A percentile compares a stretch with the other conserved stretches of the same genome.
These are phyloP conservation scores for Litchi chinensis DNA, from an alignment of 345 rosid genomes.

Conservation along the genomic window DNA sequence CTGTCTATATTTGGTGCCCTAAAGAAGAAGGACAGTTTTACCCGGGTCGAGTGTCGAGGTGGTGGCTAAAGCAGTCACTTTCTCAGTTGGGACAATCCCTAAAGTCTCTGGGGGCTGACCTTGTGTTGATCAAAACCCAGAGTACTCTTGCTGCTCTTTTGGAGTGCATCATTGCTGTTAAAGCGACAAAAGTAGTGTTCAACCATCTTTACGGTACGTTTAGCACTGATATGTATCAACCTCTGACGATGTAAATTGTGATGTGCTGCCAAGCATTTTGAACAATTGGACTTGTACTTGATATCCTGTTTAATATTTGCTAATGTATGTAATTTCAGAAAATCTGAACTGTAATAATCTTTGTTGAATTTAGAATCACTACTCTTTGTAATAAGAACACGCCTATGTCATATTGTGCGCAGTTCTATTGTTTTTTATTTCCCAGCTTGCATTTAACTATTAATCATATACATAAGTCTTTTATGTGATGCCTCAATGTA, in stretches of 20 bases:
- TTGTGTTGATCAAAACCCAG: slow-evolving; percentile 62
- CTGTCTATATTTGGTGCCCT: slow-evolving; percentile 93
- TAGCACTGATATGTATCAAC: slow-evolving; percentile 3
- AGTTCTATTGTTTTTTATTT: background rate
- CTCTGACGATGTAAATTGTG: background rate
- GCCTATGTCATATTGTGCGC: background rate
- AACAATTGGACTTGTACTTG: background rate
- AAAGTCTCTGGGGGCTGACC: slow-evolving; percentile 77
- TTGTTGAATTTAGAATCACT: slow-evolving; percentile 4
- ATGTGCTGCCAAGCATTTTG: slow-evolving; percentile 18
- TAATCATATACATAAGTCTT: background rate
- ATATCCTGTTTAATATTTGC: background rate
- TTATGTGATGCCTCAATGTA: background rate
- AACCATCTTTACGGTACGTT: slow-evolving; percentile 85
- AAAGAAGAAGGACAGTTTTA: slow-evolving; percentile 86
- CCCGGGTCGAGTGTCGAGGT: slow-evolving; percentile 90
- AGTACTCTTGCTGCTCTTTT: slow-evolving; percentile 68
- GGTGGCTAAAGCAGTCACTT: slow-evolving; percentile 98
- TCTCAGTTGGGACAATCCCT: slow-evolving; percentile 63
- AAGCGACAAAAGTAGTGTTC: slow-evolving; percentile 78
- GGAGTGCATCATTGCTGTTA: slow-evolving; percentile 59
- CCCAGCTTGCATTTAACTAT: background rate
- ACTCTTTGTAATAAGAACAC: background rate
- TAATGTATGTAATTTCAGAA: background rate
- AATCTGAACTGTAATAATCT: background rate